Evolutionary conservation across 495 filamentous ascomycete genomes (phyloP).

Genomic region (Aspergillus sclerotiicarbonarius): DNA sequence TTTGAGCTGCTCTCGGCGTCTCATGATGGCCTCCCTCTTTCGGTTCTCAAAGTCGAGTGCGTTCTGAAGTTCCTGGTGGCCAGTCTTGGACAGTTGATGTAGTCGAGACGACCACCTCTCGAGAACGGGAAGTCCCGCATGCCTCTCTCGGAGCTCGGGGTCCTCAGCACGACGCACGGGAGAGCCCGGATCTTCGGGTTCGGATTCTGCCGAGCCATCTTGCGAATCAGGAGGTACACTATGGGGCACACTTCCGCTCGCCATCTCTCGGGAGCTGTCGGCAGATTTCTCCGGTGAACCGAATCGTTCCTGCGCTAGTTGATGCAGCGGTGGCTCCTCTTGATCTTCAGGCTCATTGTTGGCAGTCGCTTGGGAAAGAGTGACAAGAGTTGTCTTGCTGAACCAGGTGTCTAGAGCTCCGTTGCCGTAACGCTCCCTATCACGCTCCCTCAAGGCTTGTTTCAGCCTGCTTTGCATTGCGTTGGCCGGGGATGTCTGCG

Average conservation of each 20-base stretch:
- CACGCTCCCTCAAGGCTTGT: conserved; percentile 25
- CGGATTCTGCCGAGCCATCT: not conserved
- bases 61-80: conserved; percentile 27
- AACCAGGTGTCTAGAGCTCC: conserved; percentile 45
- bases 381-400: conserved; percentile 24
- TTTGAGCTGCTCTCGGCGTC: conserved; percentile 21
- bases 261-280: not conserved
- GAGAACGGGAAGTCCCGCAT: conserved; percentile 21
- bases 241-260: too few relatives aligned
- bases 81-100: conserved; percentile 22
- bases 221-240: not conserved
- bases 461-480: not conserved
- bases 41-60: conserved; percentile 43
- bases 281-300: not conserved
- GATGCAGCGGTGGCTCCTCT: conserved; percentile 19
- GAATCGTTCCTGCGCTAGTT: conserved; percentile 28
- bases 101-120: conserved; percentile 41
- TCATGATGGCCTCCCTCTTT: conserved; percentile 39
- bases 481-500: conserved; percentile 1
- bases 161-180: not conserved
- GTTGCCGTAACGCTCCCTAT: conserved; percentile 37
- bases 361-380: conserved; percentile 4
- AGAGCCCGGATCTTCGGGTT: not conserved
- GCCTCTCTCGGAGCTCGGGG: conserved; percentile 2
- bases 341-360: conserved; percentile 1